Evolutionary conservation across 2,329 filamentous ascomycete genomes (phyloP), one percentile per base, ranked within the genome.

Genomic region (Sporothrix globosa): DNA sequence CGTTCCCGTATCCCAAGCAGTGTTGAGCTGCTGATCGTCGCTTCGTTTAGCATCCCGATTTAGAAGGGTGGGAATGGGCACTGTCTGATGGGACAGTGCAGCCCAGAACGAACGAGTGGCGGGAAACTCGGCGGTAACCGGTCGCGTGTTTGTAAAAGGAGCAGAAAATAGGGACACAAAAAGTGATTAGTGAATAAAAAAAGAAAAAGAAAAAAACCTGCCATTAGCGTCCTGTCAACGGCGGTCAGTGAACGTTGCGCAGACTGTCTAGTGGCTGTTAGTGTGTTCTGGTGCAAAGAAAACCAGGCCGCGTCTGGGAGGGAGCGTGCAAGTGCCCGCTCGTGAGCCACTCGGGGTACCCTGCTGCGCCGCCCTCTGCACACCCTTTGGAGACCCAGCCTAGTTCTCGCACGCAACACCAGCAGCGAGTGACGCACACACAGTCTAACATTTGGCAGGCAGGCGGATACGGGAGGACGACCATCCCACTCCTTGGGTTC

Each of bases 381-480:
- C 61, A 34, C 61, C 21, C 21, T 41, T 60, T 6, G 24, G 27
- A n/a, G 56, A 9, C 11, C 34, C 39, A 24, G n/a, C 13, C n/a
- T 46, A n/a, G 41, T 21, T 48, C 41, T 24, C 61, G 61, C 61
- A 65, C 61, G 61, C 61, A 50, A 65, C 21, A 48, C 14, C 24
- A 17, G 30, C 39, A 50, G 61, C 21, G 61, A 67, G 48, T 67
- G 63, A 67, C 63, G 63, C 48, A 67, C 61, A 46, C 60, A 61
- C 11, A 7, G n/a, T 30, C 9, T n/a, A 14, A 13, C 30, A 39
- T 17, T 19, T 30, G 56, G 30, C 27, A 60, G 30, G 21, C 52
- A 67, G 30, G 24, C 63, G 41, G 61, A 50, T 48, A 53, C 30
- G 41, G 41, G 41, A 34, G 34, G 34, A 34, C 34, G 5, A 34